These are phyloP conservation scores for Maudiozyma serrabonitensis DNA, from an alignment of 805 yeast species.

Conservation along the genomic window DNA sequence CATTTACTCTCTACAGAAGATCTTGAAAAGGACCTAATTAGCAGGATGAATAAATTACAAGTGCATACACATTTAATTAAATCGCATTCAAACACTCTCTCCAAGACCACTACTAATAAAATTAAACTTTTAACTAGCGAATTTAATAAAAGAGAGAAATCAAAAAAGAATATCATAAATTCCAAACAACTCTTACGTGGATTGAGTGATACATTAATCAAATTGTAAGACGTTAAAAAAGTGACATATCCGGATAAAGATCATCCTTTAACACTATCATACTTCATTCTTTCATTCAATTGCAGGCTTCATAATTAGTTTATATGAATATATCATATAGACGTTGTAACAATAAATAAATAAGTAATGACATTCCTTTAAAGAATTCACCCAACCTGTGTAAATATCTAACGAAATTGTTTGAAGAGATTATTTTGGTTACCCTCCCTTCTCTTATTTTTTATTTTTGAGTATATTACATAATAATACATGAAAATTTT, in stretches of 20 bases:
- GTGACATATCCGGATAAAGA: no score
- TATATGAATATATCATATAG: neutral
- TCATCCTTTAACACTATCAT: no score
- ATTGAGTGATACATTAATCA: constrained; percentile 16
- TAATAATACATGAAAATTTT: no score
- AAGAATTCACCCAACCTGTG: no score
- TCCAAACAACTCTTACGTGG: constrained; percentile 17
- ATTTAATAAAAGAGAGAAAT: constrained; percentile 5
- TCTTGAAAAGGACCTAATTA: constrained; percentile 9
- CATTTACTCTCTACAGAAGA: neutral
- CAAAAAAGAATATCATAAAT: neutral
- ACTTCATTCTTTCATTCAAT: no score
- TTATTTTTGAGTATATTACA: neutral
- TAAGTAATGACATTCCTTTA: neutral
- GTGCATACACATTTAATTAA: constrained; percentile 18
- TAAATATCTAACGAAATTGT: no score
- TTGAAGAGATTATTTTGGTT: no score
- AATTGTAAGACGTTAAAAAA: neutral
- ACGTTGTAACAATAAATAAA: neutral
- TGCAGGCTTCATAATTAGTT: neutral
- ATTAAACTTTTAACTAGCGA: constrained; percentile 12
- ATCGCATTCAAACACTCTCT: constrained; percentile 17
- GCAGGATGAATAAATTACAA: constrained; percentile 14
- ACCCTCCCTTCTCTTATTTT: neutral
- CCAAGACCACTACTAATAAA: constrained; percentile 11